phyloP scores from a whole-genome alignment of 2,329 filamentous ascomycete species.

The Zymoseptoria passerinii region DNA sequence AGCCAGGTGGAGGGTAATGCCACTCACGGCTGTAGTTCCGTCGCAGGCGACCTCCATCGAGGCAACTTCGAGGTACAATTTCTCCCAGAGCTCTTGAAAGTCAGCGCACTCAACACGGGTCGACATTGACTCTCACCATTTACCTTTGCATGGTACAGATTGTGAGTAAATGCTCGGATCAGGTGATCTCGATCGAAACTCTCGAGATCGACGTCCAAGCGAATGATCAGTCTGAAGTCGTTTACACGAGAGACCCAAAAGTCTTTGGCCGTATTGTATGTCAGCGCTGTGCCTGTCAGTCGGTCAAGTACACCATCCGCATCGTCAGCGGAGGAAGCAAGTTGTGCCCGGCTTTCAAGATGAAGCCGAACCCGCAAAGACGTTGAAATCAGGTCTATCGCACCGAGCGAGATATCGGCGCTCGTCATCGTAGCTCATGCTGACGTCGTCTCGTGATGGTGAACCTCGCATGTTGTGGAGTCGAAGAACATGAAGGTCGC shows the following conservation, averaged over 20 bases:
- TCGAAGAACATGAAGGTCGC: neutral
- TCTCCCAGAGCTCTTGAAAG: conserved; percentile 16
- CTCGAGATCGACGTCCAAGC: conserved; percentile 1
- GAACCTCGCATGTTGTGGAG: neutral
- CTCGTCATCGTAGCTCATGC: neutral
- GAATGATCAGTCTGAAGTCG: conserved; percentile 26
- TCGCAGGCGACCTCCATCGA: conserved; percentile 11
- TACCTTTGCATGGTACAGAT: conserved; percentile 8
- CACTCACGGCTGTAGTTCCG: neutral
- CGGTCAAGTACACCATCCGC: conserved; percentile 1
- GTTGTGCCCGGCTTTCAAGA: conserved; percentile 13
- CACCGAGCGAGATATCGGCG: conserved; percentile 1
- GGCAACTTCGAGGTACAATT: conserved; percentile 7
- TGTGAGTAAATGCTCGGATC: conserved; percentile 4
- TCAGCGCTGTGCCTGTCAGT: conserved; percentile 7
- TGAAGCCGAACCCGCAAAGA: conserved; percentile 14
- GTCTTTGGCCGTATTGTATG: neutral
- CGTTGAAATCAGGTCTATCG: conserved; percentile 13
- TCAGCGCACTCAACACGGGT: neutral
- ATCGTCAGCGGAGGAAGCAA: conserved; percentile 17
- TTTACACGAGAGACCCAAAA: conserved; percentile 30
- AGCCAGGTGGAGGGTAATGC: conserved; percentile 17
- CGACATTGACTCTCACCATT: neutral
- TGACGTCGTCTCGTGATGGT: neutral
- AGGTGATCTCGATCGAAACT: neutral